Evolutionary conservation across 148 eudicot genomes (phyloP).

Genomic region (Chenopodium formosanum): DNA sequence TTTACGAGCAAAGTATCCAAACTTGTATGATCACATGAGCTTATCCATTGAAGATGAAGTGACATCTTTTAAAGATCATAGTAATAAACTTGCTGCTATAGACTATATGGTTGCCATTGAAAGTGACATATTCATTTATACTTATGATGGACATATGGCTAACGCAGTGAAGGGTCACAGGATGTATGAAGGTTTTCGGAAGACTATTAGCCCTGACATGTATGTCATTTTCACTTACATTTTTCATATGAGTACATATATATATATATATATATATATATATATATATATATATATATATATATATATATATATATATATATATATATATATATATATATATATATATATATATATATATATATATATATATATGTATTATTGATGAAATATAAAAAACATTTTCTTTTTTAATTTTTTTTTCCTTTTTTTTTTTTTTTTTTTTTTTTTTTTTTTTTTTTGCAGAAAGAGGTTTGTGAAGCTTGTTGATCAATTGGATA

Average conservation of each 20-base stretch:
- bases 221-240: constrained; percentile 10
- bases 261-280: too few relatives aligned
- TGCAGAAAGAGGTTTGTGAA: constrained; percentile 45
- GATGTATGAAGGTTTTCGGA: constrained; percentile 57
- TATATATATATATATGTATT: too few relatives aligned
- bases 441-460: neutral
- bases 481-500: constrained; percentile 53
- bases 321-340: too few relatives aligned
- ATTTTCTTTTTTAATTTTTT: too few relatives aligned
- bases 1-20: constrained; percentile 45
- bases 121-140: constrained; percentile 67
- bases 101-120: constrained; percentile 62
- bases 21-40: constrained; percentile 52
- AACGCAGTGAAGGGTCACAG: constrained; percentile 81
- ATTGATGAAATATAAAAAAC: too few relatives aligned
- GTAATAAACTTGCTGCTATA: constrained; percentile 67
- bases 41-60: constrained; percentile 54
- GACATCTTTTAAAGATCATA: constrained; percentile 39
- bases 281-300: too few relatives aligned
- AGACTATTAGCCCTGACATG: constrained; percentile 76
- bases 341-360: too few relatives aligned
- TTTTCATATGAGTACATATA: neutral
- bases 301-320: too few relatives aligned
- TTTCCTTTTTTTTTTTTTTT: too few relatives aligned
- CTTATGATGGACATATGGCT: constrained; percentile 83